Conservation (phyloP, 1,284 basidiomycete genomes). For the Testicularia cyperi region DNA sequence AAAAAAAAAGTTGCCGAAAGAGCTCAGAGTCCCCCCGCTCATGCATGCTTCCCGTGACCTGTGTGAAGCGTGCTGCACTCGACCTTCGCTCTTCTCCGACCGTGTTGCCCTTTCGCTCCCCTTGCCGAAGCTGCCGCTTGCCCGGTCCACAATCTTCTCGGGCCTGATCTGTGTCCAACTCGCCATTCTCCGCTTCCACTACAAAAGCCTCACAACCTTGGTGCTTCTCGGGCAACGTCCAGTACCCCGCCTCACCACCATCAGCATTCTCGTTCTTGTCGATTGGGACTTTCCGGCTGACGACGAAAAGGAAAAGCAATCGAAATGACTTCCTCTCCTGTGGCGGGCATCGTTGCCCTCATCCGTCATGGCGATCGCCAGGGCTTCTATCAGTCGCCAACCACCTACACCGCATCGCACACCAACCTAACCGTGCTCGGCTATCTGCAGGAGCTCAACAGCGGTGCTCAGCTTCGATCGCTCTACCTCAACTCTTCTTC, state of each 20-base stretch:
- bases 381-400: constrained; percentile 56
- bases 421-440: constrained; percentile 81
- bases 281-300: too few relatives aligned
- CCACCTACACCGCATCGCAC: constrained; percentile 68
- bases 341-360: constrained; percentile 77
- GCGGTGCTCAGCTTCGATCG: constrained; percentile 70
- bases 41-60: neutral
- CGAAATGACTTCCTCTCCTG: constrained; percentile 22
- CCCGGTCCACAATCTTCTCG: too few relatives aligned
- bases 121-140: too few relatives aligned
- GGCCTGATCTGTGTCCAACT: too few relatives aligned
- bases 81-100: neutral
- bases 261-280: neutral
- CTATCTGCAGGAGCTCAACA: constrained; percentile 70
- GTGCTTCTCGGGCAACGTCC: too few relatives aligned
- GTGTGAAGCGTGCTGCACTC: neutral
- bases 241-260: too few relatives aligned
- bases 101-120: too few relatives aligned
- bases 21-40: neutral
- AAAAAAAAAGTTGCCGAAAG: neutral
- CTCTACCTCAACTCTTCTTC: constrained; percentile 70
- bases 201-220: too few relatives aligned
- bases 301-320: too few relatives aligned
- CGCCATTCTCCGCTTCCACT: constrained; percentile 9
- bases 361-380: constrained; percentile 80